Evolutionary conservation across 441 rosid species (phyloP), one percentile per base, ranked within the genome.

Genomic region (Gossypium trilobum): DNA sequence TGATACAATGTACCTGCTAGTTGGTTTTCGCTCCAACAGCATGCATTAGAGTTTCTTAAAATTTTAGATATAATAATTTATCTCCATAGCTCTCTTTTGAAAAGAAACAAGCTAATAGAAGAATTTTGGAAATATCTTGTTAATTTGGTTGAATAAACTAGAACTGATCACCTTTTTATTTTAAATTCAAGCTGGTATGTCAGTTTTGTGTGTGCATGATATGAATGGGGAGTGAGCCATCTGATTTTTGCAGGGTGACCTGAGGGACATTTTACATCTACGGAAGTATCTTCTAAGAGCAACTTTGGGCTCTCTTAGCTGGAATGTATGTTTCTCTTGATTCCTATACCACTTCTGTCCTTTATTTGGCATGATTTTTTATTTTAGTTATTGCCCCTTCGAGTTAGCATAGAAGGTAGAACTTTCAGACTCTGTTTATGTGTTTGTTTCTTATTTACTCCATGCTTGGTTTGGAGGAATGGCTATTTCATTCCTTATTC

Each of bases 211-310:
- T 13, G 29, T 29, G 4, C 73, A 19, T 23, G 13, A 39, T 31
- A 54, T 57, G 74, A 61, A 50, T 50, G 42, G 25, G 25, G 68
- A 33, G 39, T 33, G 39, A 29, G 6, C 16, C 16, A 5, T 63
- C 69, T 72, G 56, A 20, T 23, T 69, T 73, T 55, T 86, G 81
- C 87, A 95, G 98, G 97, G 92, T 76, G 89, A 91, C 78, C 81
- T 85, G 74, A 91, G 77, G 74, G 98, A 91, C 74, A 87, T 85
- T 78, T 81, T 92, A 79, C 89, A 90, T 84, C 88, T 87, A 27
- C 86, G 98, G 84, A 91, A 86, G 80, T 87, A 85, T 84, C 85
- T 95, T 50, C 84, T 92, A 72, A 82, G 90, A 78, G 84, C 88
- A 77, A 78, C 86, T 72, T 82, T 92, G 83, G 82, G 80, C 68